These are phyloP conservation scores for Penicillium capsulatum DNA, from an alignment of 2,329 filamentous ascomycete species.

Conservation along the genomic window DNA sequence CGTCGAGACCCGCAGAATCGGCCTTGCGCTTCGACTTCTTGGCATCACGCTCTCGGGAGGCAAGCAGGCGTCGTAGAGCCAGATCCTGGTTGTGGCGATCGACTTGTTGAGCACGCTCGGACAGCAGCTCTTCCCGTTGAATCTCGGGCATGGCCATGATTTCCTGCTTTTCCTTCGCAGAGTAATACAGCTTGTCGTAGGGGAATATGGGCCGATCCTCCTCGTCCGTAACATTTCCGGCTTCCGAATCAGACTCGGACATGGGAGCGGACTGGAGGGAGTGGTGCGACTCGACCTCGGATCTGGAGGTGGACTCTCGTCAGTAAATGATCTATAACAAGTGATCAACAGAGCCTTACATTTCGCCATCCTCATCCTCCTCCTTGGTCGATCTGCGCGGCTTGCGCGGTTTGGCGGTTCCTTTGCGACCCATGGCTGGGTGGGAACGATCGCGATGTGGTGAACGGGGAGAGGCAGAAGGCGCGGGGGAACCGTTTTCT, in stretches of 20 bases:
- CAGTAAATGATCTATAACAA: slow-evolving; percentile 5
- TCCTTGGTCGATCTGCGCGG: slow-evolving; percentile 53
- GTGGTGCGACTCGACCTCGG: slow-evolving; percentile 62
- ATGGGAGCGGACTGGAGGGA: slow-evolving; percentile 81
- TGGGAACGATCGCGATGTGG: slow-evolving; percentile 37
- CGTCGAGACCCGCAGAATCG: slow-evolving; percentile 71
- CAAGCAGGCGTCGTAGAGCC: slow-evolving; percentile 72
- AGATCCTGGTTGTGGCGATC: slow-evolving; percentile 78
- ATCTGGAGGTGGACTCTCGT: slow-evolving; percentile 48
- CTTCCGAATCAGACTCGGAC: slow-evolving; percentile 83
- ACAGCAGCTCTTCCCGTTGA: slow-evolving; percentile 83
- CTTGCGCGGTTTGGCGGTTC: slow-evolving; percentile 37
- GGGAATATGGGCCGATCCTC: slow-evolving; percentile 62
- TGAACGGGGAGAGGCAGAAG: slow-evolving; percentile 49
- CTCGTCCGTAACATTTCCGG: slow-evolving; percentile 52
- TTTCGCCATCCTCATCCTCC: slow-evolving; percentile 71
- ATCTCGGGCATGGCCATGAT: slow-evolving; percentile 88
- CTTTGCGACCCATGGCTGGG: slow-evolving; percentile 47
- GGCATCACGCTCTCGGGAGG: slow-evolving; percentile 59
- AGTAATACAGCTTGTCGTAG: slow-evolving; percentile 79
- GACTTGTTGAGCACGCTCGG: slow-evolving; percentile 77
- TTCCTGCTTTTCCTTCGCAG: slow-evolving; percentile 66
- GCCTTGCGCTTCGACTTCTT: slow-evolving; percentile 69
- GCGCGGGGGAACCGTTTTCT: slow-evolving; percentile 52
- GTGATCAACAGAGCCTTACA: slow-evolving; percentile 56